These are phyloP conservation scores for Hyaloperonospora arabidopsidis DNA, from an alignment of 352 stramenopile species.

Conservation along the genomic window DNA sequence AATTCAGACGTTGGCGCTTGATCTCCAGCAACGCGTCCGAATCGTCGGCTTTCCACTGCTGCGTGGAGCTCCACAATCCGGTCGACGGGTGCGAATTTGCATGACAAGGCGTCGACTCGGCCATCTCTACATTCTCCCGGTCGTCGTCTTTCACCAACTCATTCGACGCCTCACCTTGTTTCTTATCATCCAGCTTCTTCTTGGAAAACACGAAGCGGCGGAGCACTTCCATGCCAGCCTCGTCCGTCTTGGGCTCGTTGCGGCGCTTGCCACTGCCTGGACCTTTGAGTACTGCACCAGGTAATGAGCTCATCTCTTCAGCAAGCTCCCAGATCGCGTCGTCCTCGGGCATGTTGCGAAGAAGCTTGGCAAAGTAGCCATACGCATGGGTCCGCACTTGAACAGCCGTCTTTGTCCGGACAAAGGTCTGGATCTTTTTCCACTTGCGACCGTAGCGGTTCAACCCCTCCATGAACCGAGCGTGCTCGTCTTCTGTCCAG, in stretches of 20 bases:
- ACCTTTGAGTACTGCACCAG: constrained; percentile 63
- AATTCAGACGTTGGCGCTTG: constrained; percentile 41
- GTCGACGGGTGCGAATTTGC: constrained; percentile 22
- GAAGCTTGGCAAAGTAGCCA: constrained; percentile 80
- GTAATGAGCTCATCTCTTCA: constrained; percentile 72
- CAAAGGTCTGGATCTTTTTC: constrained; percentile 85
- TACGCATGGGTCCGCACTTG: constrained; percentile 83
- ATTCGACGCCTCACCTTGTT: constrained; percentile 20
- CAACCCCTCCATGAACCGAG: constrained; percentile 78
- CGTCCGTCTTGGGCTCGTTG: constrained; percentile 78
- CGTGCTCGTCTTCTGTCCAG: constrained; percentile 79
- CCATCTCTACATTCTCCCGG: constrained; percentile 38
- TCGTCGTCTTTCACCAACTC: constrained; percentile 13
- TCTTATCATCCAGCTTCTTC: constrained; percentile 58
- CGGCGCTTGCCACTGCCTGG: constrained; percentile 67
- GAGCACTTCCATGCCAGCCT: constrained; percentile 76
- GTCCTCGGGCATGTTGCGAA: constrained; percentile 81
- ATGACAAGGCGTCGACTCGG: constrained; percentile 24
- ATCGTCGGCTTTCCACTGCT: constrained; percentile 29
- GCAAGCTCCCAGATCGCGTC: constrained; percentile 74
- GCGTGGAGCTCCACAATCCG: constrained; percentile 30
- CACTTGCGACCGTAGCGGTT: constrained; percentile 82
- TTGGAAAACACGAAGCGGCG: constrained; percentile 80
- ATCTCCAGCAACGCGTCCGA: constrained; percentile 34
- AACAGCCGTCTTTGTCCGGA: constrained; percentile 81